Evolutionary conservation across 2,329 filamentous ascomycete species (phyloP).

Genomic region (Microsporum audouinii): DNA sequence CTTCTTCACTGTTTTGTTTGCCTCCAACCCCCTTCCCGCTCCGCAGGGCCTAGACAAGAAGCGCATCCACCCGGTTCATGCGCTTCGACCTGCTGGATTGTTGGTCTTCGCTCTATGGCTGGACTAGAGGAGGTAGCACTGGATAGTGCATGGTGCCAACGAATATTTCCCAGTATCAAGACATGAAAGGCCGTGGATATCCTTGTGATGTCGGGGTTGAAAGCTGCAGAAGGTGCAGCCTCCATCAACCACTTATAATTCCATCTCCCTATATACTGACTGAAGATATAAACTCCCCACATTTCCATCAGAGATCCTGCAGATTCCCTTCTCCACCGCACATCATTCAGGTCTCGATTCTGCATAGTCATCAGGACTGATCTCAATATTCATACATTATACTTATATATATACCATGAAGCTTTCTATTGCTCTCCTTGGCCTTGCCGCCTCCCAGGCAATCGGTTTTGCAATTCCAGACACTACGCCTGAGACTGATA

Average conservation of each 20-base stretch:
- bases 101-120: neutral
- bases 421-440: constrained; percentile 1
- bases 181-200: neutral
- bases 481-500: neutral
- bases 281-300: constrained; percentile 3
- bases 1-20: neutral
- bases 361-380: neutral
- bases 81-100: constrained; percentile 1
- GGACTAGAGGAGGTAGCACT: neutral
- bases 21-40: neutral
- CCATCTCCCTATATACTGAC: neutral
- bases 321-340: neutral
- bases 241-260: neutral
- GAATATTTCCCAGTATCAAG: neutral
- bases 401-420: neutral
- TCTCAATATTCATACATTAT: neutral
- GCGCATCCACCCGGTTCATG: constrained; percentile 4
- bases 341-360: neutral
- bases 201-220: neutral
- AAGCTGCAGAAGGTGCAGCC: neutral
- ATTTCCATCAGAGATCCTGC: neutral
- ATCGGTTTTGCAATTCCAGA: neutral
- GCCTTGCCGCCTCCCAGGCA: constrained; percentile 2
- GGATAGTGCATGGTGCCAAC: neutral
- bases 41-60: neutral